Base-by-base conservation (phyloP, 2,329 filamentous ascomycete species). In the Cryphonectria naterciae region DNA sequence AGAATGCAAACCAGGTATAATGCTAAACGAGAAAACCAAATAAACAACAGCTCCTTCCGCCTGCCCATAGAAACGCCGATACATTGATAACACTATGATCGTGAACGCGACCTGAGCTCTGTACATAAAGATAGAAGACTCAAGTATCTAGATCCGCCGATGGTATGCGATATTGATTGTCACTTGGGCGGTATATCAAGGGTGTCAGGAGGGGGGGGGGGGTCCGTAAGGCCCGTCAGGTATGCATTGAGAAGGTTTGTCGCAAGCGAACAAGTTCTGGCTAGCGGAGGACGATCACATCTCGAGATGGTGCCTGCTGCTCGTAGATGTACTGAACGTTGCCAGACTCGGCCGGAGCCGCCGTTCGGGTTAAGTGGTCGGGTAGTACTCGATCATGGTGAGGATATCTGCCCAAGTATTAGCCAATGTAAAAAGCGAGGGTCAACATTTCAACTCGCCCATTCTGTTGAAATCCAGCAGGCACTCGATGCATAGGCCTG, bases 251-350 rank as follows among this genome's bases (percentile, higher is more conserved):
- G 35, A 22, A 19, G 28, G 32, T 22, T 61, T 61, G 58, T n/a
- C 58, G 32, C 35, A 37, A 19, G 28, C 19, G 3, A 8, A 17
- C 7, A 19, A 60, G 5, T 35, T 32, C 25, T 19, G 35, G 32
- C 60, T 68, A 68, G 22, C 66, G 68, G 17, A 73, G 64, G 17
- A 67, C n/a, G 37, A 69, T 66, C 25, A 68, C 49, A 22, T 70
- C 71, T 64, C 66, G 69, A 4, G 43, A 62, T 43, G 68, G 52
- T 7, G 65, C 65, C 37, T 63, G 71, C n/a, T 65, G 71, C 49
- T 73, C 71, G 54, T 73, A 68, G 37, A 73, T 13, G 41, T 73
- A 71, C 63, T 66, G 58, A 28, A 73, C 66, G 32, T 68, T 63
- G 43, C 58, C 67, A 56, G 39, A 6, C 35, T 62, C 41, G 35